Conservation (phyloP, 2,329 filamentous ascomycete genomes). For the Trichoderma harzianum region DNA sequence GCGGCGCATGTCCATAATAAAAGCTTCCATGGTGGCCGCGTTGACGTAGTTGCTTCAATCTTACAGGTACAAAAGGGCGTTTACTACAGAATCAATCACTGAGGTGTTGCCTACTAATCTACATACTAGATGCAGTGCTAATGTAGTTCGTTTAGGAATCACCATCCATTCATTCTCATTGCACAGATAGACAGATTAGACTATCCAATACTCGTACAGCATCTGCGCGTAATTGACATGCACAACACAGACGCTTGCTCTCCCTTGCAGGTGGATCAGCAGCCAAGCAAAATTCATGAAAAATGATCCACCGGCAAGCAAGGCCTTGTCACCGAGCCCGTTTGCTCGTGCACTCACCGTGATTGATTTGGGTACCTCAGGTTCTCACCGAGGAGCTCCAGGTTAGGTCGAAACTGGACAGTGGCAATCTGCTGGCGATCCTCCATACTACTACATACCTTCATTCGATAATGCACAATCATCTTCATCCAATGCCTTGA, state of each 20-base stretch:
- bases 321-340: background rate
- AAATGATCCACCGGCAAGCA: background rate
- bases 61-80: no score
- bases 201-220: background rate
- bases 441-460: background rate
- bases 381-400: constrained; percentile 3
- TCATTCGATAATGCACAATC: background rate
- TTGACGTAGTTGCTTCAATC: background rate
- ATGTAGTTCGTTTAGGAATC: no score
- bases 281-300: background rate
- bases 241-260: background rate
- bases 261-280: background rate
- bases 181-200: background rate
- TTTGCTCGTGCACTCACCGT: background rate
- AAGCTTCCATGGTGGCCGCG: background rate
- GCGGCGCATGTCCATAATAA: background rate
- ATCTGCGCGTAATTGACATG: background rate
- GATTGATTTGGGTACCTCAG: background rate
- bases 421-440: background rate
- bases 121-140: no score
- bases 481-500: background rate
- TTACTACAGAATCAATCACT: no score
- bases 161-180: background rate
- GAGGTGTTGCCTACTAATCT: no score
- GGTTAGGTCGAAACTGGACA: background rate